phyloP scores from a whole-genome alignment of 257 asterid species.

The Gynochthodes officinalis region DNA sequence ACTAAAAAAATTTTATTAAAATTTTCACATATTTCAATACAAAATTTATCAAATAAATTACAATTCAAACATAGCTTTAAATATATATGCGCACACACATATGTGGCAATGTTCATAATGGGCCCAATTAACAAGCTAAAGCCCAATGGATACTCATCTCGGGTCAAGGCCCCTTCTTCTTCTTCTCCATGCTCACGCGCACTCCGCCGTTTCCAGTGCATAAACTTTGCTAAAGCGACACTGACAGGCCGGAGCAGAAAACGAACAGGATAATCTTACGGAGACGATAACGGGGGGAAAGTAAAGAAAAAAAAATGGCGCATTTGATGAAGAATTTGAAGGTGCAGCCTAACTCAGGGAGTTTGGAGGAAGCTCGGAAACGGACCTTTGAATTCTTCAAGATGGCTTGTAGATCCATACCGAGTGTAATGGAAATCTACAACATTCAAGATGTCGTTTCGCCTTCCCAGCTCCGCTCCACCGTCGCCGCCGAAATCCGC shows the following conservation, averaged over 20 bases:
- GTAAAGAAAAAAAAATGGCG: not conserved
- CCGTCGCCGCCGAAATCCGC: conserved; percentile 64
- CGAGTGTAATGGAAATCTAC: conserved; percentile 72
- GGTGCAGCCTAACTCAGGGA: conserved; percentile 77
- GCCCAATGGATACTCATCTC: not conserved
- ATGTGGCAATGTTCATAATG: too few species aligned
- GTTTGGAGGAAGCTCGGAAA: conserved; percentile 61
- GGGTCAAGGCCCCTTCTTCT: not conserved
- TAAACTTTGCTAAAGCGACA: not conserved
- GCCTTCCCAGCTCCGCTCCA: conserved; percentile 69
- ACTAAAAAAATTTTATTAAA: too few species aligned
- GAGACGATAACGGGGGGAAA: not conserved
- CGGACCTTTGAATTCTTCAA: conserved; percentile 79
- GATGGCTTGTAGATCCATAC: conserved; percentile 86
- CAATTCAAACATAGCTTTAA: too few species aligned
- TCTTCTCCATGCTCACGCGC: not conserved
- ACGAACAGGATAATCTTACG: not conserved
- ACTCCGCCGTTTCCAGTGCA: not conserved
- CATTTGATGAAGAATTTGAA: conserved; percentile 35
- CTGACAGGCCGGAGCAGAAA: not conserved
- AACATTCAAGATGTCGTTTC: conserved; percentile 63
- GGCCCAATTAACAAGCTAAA: too few species aligned
- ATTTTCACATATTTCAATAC: too few species aligned
- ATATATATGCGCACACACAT: too few species aligned
- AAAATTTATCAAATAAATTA: too few species aligned